Percentiles rank a stretch among this genome's conserved stretches.
Conservation (phyloP, 1,284 basidiomycete species). For the Trametes versicolor region DNA sequence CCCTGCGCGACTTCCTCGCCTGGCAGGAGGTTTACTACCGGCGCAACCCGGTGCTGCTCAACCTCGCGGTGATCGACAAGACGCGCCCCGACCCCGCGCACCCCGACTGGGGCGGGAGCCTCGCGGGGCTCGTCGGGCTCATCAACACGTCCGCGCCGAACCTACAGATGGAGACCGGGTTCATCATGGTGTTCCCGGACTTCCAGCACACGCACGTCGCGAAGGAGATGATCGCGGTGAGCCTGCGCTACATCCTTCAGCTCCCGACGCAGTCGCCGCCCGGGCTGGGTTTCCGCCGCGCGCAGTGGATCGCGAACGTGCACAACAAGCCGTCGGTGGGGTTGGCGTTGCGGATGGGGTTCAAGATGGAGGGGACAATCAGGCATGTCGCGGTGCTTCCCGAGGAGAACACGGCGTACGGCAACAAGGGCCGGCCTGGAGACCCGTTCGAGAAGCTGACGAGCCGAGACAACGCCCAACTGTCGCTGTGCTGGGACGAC, state of each 20-base stretch:
- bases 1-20: slow-evolving; percentile 30
- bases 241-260: slow-evolving; percentile 66
- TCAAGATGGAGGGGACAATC: slow-evolving; percentile 62
- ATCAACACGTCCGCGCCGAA: slow-evolving; percentile 42
- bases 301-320: slow-evolving; percentile 69
- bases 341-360: slow-evolving; percentile 69
- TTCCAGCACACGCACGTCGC: slow-evolving; percentile 76
- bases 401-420: slow-evolving; percentile 26
- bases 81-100: slow-evolving; percentile 35
- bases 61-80: slow-evolving; percentile 44
- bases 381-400: slow-evolving; percentile 62
- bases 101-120: slow-evolving; percentile 30
- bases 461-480: slow-evolving; percentile 58
- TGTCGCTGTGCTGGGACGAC: slow-evolving; percentile 70
- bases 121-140: slow-evolving; percentile 43
- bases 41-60: slow-evolving; percentile 32
- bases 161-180: slow-evolving; percentile 63
- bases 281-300: slow-evolving; percentile 68
- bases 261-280: slow-evolving; percentile 49
- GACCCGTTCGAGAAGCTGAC: slow-evolving; percentile 49
- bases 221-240: slow-evolving; percentile 66
- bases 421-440: slow-evolving; percentile 42
- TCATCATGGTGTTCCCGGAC: slow-evolving; percentile 59
- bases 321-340: slow-evolving; percentile 61
- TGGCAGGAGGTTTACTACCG: slow-evolving; percentile 27